phyloP scores from a whole-genome alignment of 2,329 filamentous ascomycete genomes.

The Fusarium falciforme region DNA sequence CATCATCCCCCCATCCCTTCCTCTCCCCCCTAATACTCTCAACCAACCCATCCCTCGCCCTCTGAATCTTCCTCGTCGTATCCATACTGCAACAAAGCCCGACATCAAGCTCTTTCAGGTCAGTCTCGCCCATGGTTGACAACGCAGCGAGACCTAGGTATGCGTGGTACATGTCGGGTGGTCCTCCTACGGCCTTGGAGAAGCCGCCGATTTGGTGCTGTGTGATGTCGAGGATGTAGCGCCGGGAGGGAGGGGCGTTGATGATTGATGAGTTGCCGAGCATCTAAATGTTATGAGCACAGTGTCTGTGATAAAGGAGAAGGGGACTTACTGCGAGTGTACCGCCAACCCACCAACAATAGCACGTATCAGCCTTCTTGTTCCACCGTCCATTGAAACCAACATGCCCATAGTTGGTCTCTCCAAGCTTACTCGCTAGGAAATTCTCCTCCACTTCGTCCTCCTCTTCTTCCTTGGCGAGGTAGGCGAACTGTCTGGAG shows the following conservation, averaged over 20 bases:
- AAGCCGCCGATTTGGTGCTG: conserved; percentile 89
- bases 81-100: conserved; percentile 79
- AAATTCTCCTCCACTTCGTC: conserved; percentile 57
- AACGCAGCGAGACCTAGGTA: conserved; percentile 88
- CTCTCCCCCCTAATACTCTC: conserved; percentile 13
- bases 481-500: conserved; percentile 72
- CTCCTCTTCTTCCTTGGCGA: conserved; percentile 59
- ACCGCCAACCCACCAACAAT: conserved; percentile 89
- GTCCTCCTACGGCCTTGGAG: conserved; percentile 75
- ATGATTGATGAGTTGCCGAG: conserved; percentile 69
- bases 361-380: conserved; percentile 95
- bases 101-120: conserved; percentile 78
- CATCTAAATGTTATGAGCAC: conserved; percentile 58
- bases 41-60: conserved; percentile 56
- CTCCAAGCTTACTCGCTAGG: conserved; percentile 50
- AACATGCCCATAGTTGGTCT: conserved; percentile 59
- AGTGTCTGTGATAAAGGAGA: neutral
- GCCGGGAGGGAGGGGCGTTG: conserved; percentile 69
- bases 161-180: conserved; percentile 86
- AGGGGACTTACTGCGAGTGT: conserved; percentile 59
- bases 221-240: conserved; percentile 85
- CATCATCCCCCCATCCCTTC: conserved; percentile 33
- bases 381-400: conserved; percentile 93
- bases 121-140: conserved; percentile 76
- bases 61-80: conserved; percentile 61